Conservation (phyloP, 2,329 filamentous ascomycete genomes). For the Stagonosporopsis cucurbitacearum region DNA sequence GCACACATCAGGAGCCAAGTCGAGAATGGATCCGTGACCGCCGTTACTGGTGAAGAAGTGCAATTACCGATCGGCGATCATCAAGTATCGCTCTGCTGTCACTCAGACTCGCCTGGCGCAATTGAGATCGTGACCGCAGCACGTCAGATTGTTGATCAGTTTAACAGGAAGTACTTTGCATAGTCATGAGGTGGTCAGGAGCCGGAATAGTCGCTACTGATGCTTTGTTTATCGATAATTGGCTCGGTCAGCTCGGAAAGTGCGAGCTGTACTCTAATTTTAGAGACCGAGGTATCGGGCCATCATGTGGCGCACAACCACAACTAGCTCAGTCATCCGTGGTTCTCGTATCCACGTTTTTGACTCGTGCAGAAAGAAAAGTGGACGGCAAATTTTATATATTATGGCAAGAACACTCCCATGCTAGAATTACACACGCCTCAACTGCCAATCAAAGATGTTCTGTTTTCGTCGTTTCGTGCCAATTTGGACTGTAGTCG, state of each 20-base stretch:
- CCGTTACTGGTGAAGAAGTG: constrained; percentile 52
- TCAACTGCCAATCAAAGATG: constrained; percentile 5
- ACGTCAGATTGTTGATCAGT: constrained; percentile 51
- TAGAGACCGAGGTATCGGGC: constrained; percentile 13
- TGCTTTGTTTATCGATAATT: constrained; percentile 6
- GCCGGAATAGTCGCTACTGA: neutral
- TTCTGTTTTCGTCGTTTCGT: constrained; percentile 17
- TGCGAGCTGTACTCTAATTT: constrained; percentile 17
- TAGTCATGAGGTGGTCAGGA: neutral
- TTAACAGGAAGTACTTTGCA: constrained; percentile 37
- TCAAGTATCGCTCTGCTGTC: constrained; percentile 53
- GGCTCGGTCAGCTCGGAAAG: constrained; percentile 13
- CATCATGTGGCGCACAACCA: constrained; percentile 10
- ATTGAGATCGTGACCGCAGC: constrained; percentile 54
- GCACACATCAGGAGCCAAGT: constrained; percentile 52
- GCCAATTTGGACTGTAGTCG: constrained; percentile 15
- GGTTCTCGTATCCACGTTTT: constrained; percentile 9
- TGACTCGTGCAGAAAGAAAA: constrained; percentile 17
- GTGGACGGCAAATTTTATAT: constrained; percentile 20
- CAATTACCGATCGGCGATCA: constrained; percentile 52
- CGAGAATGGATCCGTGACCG: constrained; percentile 49
- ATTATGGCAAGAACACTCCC: constrained; percentile 2
- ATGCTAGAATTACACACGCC: neutral
- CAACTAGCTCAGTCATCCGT: constrained; percentile 10
- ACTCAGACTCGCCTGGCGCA: constrained; percentile 54